These are phyloP conservation scores for Aspergillus wentii DNA, from an alignment of 495 filamentous ascomycete genomes.

Conservation along the genomic window DNA sequence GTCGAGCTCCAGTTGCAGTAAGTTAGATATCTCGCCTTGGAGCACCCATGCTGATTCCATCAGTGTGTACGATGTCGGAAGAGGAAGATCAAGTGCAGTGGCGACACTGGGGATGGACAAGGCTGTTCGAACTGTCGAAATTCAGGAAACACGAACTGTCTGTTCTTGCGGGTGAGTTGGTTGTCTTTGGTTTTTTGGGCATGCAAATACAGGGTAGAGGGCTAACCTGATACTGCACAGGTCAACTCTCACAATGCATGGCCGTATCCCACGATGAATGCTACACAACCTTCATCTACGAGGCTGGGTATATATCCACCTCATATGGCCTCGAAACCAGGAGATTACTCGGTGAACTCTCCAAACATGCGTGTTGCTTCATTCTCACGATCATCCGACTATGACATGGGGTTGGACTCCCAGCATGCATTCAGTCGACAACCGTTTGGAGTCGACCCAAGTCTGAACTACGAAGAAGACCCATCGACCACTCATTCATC, in stretches of 20 bases:
- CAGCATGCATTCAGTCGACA: conserved; percentile 17
- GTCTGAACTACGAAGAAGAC: conserved; percentile 30
- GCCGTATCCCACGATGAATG: conserved; percentile 24
- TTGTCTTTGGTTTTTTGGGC: neutral
- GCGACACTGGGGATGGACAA: conserved; percentile 67
- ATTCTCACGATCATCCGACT: conserved; percentile 20
- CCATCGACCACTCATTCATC: conserved; percentile 21
- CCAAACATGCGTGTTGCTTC: conserved; percentile 12
- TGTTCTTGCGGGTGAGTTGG: conserved; percentile 68
- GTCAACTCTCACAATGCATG: conserved; percentile 21
- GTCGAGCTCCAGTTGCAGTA: conserved; percentile 67
- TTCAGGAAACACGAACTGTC: conserved; percentile 65
- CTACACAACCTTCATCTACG: conserved; percentile 12
- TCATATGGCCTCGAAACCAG: conserved; percentile 10
- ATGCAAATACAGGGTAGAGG: too few species aligned
- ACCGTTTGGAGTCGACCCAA: conserved; percentile 13
- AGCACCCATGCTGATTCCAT: conserved; percentile 8
- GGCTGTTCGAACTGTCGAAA: conserved; percentile 81
- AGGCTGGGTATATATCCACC: conserved; percentile 15
- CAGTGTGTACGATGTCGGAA: conserved; percentile 90
- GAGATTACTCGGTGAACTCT: conserved; percentile 15
- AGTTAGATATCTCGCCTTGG: conserved; percentile 19
- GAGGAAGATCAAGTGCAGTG: conserved; percentile 94
- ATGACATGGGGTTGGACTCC: conserved; percentile 19
- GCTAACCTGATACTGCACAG: conserved; percentile 9